Evolutionary conservation across 2,329 filamentous ascomycete species (phyloP), one percentile per base, ranked within the genome.

Genomic region (Colletotrichum sp.): DNA sequence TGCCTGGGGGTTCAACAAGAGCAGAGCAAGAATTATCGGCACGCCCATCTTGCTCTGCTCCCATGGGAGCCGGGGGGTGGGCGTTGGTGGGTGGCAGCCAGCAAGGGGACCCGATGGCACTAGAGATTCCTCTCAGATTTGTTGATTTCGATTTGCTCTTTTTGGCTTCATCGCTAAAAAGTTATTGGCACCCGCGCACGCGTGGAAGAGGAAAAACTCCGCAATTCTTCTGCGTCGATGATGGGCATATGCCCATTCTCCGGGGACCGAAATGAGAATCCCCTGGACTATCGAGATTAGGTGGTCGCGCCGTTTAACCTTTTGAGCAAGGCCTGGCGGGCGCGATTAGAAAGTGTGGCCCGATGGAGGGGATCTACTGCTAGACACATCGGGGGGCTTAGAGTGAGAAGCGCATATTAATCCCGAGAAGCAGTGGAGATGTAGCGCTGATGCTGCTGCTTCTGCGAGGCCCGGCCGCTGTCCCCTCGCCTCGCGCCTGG

Each of bases 261-360:
- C 69, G 34, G 49, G 69, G 55, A 70, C 59, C 59, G 69, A 75
- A 75, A 72, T 67, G 72, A 67, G 69, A 75, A 57, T 57, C 63
- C 72, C 69, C 69, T 75, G 72, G 69, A 55, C 52, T 75, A 75
- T 75, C 69, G 69, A 75, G 69, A 75, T 72, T 75, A 63, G 69
- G 72, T 63, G 59, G 63, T 49, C 69, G 63, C 69, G 69, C 72
- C 39, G 44, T 71, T 75, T 72, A 72, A 72, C 63, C 69, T 72
- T 68, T 66, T 32, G 63, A 39, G 49, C 59, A 44, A 65, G 44
- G n/a, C 65, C 57, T 55, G 32, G 32, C 59, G 59, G 70, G 30
- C 27, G 59, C 16, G 67, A 59, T 19, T 57, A 34, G 29, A 61
- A 30, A 61, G 19, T 61, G 44, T 36, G 67, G 34, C 62, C 67